Conservation (phyloP, 768 basidiomycete genomes). For the Boletus sensibilis region DNA sequence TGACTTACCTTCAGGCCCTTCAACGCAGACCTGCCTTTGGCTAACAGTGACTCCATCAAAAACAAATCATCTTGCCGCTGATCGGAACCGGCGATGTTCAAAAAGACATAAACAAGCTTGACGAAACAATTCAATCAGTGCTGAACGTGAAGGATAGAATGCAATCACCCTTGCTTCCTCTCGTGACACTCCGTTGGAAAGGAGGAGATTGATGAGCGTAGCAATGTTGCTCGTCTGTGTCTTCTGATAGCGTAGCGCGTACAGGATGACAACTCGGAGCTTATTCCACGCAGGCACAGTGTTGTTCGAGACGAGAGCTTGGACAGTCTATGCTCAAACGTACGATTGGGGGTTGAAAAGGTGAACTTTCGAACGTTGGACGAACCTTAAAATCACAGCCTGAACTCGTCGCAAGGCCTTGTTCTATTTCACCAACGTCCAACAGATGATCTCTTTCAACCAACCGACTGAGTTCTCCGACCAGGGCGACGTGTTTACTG, state of each 20-base stretch:
- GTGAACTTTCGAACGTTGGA: background rate
- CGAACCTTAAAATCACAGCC: constrained; percentile 85
- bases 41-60: constrained; percentile 90
- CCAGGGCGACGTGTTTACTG: constrained; percentile 96
- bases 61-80: constrained; percentile 98
- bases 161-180: constrained; percentile 68
- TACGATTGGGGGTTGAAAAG: background rate
- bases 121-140: constrained; percentile 12
- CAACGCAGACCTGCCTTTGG: constrained; percentile 89
- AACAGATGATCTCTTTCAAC: constrained; percentile 84
- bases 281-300: constrained; percentile 77
- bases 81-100: constrained; percentile 93
- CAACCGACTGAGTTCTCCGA: constrained; percentile 91
- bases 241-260: constrained; percentile 94
- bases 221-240: constrained; percentile 79
- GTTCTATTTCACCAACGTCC: constrained; percentile 92
- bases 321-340: constrained; percentile 60
- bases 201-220: constrained; percentile 67
- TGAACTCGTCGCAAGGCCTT: constrained; percentile 90
- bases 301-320: constrained; percentile 68
- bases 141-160: constrained; percentile 5
- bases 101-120: constrained; percentile 87
- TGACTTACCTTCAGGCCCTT: constrained; percentile 87
- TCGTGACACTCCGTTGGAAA: constrained; percentile 70
- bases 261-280: constrained; percentile 86